Evolutionary conservation across 2,329 filamentous ascomycete species (phyloP).

Genomic region (Colletotrichum orchidophilum): DNA sequence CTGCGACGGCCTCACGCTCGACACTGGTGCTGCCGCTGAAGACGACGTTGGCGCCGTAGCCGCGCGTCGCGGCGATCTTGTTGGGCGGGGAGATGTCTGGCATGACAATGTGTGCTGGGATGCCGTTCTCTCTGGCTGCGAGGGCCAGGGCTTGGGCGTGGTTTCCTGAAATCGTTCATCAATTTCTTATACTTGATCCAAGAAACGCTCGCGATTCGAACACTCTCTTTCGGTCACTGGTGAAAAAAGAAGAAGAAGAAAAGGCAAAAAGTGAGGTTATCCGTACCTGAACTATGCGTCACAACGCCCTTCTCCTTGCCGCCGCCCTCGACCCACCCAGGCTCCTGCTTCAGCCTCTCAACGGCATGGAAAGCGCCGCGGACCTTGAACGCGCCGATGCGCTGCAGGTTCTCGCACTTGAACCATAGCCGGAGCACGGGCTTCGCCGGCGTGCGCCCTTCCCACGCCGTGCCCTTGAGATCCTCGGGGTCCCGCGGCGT

Average conservation of each 20-base stretch:
- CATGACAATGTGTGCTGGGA: slow-evolving; percentile 93
- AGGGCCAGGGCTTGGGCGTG: slow-evolving; percentile 93
- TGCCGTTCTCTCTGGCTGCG: slow-evolving; percentile 76
- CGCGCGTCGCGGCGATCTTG: slow-evolving; percentile 84
- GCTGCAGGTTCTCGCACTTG: slow-evolving; percentile 95
- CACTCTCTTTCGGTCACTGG: not conserved
- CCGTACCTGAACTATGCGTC: slow-evolving; percentile 87
- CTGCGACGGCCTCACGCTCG: slow-evolving; percentile 83
- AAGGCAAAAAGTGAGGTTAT: too few relatives aligned
- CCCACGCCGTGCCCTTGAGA: slow-evolving; percentile 65
- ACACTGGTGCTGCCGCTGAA: slow-evolving; percentile 83
- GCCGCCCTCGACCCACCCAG: slow-evolving; percentile 68
- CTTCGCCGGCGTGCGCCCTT: slow-evolving; percentile 63
- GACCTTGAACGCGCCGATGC: slow-evolving; percentile 91
- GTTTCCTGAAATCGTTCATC: slow-evolving; percentile 70
- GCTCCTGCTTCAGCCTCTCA: slow-evolving; percentile 70
- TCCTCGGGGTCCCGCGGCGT: slow-evolving; percentile 67
- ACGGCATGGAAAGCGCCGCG: slow-evolving; percentile 91
- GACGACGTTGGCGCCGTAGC: slow-evolving; percentile 80
- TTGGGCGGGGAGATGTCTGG: slow-evolving; percentile 83
- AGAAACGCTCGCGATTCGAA: slow-evolving; percentile 15
- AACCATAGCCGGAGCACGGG: slow-evolving; percentile 83
- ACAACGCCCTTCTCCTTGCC: slow-evolving; percentile 77
- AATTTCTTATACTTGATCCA: not conserved
- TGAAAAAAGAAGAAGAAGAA: accelerated